These are phyloP conservation scores for Rhizopus arrhizus DNA, from an alignment of 371 early-diverging fungal species.

Conservation along the genomic window DNA sequence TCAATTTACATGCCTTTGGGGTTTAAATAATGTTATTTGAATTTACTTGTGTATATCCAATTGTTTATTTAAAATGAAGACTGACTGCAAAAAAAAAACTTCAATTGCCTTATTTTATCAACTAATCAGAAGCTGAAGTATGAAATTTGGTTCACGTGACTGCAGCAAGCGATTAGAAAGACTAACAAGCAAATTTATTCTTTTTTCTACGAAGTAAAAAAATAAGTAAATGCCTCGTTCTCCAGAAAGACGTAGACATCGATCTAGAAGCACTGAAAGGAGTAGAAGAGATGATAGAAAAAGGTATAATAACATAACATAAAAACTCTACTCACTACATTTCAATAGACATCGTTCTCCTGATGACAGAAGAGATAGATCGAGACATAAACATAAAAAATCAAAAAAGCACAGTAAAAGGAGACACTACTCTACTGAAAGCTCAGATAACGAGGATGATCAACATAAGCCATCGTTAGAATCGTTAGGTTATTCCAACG, in stretches of 20 bases:
- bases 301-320: not conserved
- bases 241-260: conserved; percentile 14
- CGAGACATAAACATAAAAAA: conserved; percentile 16
- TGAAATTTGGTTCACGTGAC: not conserved
- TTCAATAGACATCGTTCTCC: conserved; percentile 14
- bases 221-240: conserved; percentile 8
- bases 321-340: not conserved
- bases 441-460: conserved; percentile 12
- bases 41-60: no score
- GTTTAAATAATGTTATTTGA: no score
- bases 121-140: no score
- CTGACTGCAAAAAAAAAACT: no score
- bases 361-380: not conserved
- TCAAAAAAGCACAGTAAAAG: conserved; percentile 14
- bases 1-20: no score
- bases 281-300: conserved; percentile 4
- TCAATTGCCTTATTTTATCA: no score
- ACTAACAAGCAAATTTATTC: not conserved
- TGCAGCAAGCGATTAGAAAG: not conserved
- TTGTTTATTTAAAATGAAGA: no score
- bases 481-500: conserved; percentile 64
- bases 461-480: conserved; percentile 30
- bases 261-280: conserved; percentile 5
- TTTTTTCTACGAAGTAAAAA: not conserved
- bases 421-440: conserved; percentile 4